Evolutionary conservation across 1,139 yeast genomes (phyloP).

Genomic region (Lodderomyces theae): DNA sequence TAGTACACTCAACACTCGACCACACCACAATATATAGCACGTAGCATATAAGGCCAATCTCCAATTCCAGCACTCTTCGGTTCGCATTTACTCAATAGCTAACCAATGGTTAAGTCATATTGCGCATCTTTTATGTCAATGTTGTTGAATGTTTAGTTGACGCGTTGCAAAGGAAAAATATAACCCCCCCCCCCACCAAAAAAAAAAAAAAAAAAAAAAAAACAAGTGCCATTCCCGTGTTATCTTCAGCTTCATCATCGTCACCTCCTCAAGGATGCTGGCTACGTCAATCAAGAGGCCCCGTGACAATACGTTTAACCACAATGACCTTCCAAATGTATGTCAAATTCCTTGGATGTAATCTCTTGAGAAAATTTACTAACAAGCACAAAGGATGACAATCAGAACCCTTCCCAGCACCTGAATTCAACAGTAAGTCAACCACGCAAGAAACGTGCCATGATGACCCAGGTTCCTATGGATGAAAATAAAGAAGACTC

Average conservation of each 20-base stretch:
- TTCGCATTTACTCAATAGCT: too few relatives aligned
- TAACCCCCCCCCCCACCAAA: too few relatives aligned
- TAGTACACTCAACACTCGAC: too few relatives aligned
- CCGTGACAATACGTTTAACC: background rate
- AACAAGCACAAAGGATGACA: background rate
- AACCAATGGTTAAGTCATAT: too few relatives aligned
- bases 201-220: background rate
- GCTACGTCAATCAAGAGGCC: slow-evolving; percentile 2
- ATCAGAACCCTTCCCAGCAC: background rate
- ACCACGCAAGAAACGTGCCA: slow-evolving; percentile 2
- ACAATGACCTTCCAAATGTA: background rate
- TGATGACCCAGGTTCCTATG: slow-evolving; percentile 3
- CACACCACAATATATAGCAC: too few relatives aligned
- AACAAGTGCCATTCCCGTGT: background rate
- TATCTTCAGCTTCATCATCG: background rate
- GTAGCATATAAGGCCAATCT: too few relatives aligned
- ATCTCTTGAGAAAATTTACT: background rate
- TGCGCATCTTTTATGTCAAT: too few relatives aligned
- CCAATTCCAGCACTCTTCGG: too few relatives aligned
- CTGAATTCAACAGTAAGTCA: background rate
- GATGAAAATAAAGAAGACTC: slow-evolving; percentile 4
- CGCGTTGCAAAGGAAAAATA: too few relatives aligned
- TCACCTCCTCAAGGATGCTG: background rate
- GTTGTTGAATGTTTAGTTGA: too few relatives aligned
- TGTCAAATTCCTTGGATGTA: background rate